A percentile compares a stretch with the other conserved stretches of the same genome.
phyloP scores from a whole-genome alignment of 495 filamentous ascomycete species.

The Parathielavia hyrcaniae region DNA sequence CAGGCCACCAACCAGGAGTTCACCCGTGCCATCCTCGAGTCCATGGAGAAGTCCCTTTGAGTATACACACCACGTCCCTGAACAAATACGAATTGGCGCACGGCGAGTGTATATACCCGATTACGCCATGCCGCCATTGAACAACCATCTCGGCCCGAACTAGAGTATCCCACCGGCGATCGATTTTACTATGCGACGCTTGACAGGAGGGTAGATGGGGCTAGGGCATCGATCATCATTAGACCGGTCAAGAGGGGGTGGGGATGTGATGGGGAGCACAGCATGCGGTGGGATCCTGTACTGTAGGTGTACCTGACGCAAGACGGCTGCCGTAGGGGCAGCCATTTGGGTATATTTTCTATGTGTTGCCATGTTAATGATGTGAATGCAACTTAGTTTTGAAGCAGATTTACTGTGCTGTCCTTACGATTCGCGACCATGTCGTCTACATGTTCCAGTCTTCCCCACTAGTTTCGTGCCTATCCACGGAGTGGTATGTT shows the following conservation, averaged over 20 bases:
- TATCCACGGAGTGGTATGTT: constrained; percentile 4
- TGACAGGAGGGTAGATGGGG: constrained; percentile 2
- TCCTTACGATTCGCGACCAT: background rate
- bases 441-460: background rate
- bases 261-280: background rate
- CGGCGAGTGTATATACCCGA: constrained; percentile 7
- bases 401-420: background rate
- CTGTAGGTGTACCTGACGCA: constrained; percentile 4
- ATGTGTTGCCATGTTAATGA: constrained; percentile 11
- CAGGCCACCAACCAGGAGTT: constrained; percentile 85
- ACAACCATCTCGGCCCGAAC: background rate
- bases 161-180: background rate
- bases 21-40: constrained; percentile 82
- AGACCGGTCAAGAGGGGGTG: constrained; percentile 10
- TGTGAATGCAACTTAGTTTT: constrained; percentile 10
- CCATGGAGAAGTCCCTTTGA: constrained; percentile 67
- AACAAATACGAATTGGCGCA: constrained; percentile 5
- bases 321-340: constrained; percentile 10
- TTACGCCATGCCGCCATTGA: background rate
- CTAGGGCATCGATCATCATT: background rate
- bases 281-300: constrained; percentile 8
- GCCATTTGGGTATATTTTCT: constrained; percentile 3
- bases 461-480: background rate
- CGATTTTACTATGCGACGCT: background rate
- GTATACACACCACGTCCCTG: constrained; percentile 6